Evolutionary conservation across 768 basidiomycete genomes (phyloP), one percentile per base, ranked within the genome.

Genomic region (Leccinum sublutescens): DNA sequence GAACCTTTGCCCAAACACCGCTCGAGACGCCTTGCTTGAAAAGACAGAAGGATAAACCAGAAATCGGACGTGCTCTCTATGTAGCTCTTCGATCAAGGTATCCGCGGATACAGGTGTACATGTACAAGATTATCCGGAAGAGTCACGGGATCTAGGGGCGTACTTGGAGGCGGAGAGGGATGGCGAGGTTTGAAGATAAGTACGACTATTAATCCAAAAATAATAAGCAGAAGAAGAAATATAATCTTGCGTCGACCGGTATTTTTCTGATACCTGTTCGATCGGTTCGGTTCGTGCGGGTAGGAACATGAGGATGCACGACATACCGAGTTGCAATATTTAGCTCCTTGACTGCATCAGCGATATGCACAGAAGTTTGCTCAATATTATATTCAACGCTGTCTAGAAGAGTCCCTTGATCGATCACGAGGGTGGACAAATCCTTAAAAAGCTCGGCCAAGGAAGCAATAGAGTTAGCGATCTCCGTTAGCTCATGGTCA

Each of bases 351-450:
- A 90, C 94, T 21, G 95, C 93, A 49, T 91, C 91, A 56, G 86
- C 75, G 71, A 95, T 81, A 54, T 93, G 85, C 33, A 83, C 83
- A 17, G 89, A 89, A 5, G 95, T 92, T 73, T 91, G 88, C 73
- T 98, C 94, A 54, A 99, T 91, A 71, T 99, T 99, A 76, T 93
- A 99, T 75, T 99, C 97, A 57, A 98, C 84, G 38, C 93, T 94
- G 75, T 98, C 97, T 56, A 98, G 81, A 33, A 99, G 83, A 29
- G 96, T 98, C 29, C 97, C 97, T 69, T 99, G 97, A 75, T 98
- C 97, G 62, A 98, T 98, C 59, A 99, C 93, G 56, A 99, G 84
- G 36, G 83, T 82, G 14, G 90, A 91, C 50, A 99, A 80, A 71
- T 99, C 97, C 68, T 96, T 94, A 82, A 99, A 99, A 53, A 99